These are phyloP conservation scores for Nicotiana otophora DNA, from an alignment of 257 asterid species.

Conservation along the genomic window DNA sequence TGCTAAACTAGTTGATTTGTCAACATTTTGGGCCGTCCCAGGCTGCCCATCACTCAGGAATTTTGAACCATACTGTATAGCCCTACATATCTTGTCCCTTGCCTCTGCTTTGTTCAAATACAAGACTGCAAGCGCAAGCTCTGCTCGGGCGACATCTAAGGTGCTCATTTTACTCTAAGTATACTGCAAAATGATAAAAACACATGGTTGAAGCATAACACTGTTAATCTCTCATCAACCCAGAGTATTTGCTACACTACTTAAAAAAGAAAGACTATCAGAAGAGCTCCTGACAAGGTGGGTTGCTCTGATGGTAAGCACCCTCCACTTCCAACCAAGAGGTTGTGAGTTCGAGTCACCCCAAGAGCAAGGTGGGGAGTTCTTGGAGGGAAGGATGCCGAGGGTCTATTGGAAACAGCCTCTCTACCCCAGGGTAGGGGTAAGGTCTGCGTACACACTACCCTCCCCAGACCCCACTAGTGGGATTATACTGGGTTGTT, in stretches of 20 bases:
- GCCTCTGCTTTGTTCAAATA: slow-evolving; percentile 97
- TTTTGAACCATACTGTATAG: slow-evolving; percentile 95
- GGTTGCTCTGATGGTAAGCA: too few relatives aligned
- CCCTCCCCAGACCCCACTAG: too few relatives aligned
- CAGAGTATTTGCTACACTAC: not conserved
- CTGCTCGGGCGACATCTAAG: slow-evolving; percentile 77
- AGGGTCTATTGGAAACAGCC: too few relatives aligned
- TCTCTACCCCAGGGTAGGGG: too few relatives aligned
- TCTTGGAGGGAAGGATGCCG: too few relatives aligned
- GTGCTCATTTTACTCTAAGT: slow-evolving; percentile 45
- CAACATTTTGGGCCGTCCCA: slow-evolving; percentile 87
- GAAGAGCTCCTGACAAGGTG: too few relatives aligned
- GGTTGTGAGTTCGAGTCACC: too few relatives aligned
- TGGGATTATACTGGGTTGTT: too few relatives aligned
- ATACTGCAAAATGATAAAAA: slow-evolving; percentile 30
- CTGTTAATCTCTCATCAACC: not conserved
- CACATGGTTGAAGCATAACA: slow-evolving; percentile 1
- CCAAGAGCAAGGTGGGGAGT: too few relatives aligned
- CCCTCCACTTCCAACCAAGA: too few relatives aligned
- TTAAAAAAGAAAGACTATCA: too few relatives aligned
- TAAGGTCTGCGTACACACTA: too few relatives aligned
- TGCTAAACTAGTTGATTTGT: slow-evolving; percentile 86
- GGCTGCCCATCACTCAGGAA: slow-evolving; percentile 89
- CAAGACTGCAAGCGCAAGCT: slow-evolving; percentile 83
- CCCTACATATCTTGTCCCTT: slow-evolving; percentile 98